Evolutionary conservation across 768 basidiomycete genomes (phyloP).

Genomic region (Pleurotus sapidus): DNA sequence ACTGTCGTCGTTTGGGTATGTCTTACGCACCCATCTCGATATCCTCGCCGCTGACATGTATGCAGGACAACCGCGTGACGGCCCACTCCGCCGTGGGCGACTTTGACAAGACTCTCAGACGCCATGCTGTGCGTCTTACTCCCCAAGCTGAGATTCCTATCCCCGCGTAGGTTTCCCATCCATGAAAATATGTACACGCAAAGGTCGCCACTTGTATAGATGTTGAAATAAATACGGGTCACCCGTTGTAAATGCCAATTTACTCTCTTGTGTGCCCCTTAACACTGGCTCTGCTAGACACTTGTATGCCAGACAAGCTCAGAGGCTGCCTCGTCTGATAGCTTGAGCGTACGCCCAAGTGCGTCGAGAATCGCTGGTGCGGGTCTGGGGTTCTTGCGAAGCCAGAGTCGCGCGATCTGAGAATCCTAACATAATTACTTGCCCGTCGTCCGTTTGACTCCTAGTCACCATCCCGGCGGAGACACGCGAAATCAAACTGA

Average conservation of each 20-base stretch:
- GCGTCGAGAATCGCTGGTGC: too few species aligned
- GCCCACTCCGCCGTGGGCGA: slow-evolving; percentile 43
- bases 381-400: too few species aligned
- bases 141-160: slow-evolving; percentile 48
- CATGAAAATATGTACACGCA: slow-evolving; percentile 10
- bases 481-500: too few species aligned
- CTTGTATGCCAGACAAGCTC: too few species aligned
- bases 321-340: too few species aligned
- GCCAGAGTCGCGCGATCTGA: too few species aligned
- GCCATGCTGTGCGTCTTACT: slow-evolving; percentile 46
- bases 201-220: neutral
- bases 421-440: too few species aligned
- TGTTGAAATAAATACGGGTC: neutral
- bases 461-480: too few species aligned
- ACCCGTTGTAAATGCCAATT: neutral
- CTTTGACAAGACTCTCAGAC: slow-evolving; percentile 30
- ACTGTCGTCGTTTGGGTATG: slow-evolving; percentile 57
- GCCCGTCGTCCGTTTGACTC: too few species aligned
- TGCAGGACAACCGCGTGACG: slow-evolving; percentile 45
- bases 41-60: neutral
- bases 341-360: too few species aligned
- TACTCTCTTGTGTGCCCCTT: too few species aligned
- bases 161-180: slow-evolving; percentile 29
- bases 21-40: neutral
- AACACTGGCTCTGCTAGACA: too few species aligned